phyloP scores from a whole-genome alignment of 2,329 filamentous ascomycete species.

The Aspergillus bombycis region DNA sequence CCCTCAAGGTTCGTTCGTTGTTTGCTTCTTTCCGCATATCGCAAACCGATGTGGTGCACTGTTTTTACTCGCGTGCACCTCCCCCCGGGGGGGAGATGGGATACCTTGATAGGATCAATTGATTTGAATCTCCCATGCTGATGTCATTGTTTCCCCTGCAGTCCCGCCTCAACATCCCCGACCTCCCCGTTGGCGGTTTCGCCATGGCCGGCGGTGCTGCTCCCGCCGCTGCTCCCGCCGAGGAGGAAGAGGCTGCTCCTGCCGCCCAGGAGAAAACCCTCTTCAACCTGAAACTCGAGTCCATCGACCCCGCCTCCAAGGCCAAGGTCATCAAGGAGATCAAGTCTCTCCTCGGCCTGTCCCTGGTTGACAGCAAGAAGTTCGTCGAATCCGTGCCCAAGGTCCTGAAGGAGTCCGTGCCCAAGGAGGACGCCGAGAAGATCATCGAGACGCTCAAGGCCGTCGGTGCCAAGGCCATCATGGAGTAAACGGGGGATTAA shows the following conservation, averaged over 20 bases:
- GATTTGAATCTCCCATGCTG: not conserved
- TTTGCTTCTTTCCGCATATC: not conserved
- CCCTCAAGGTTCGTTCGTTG: slow-evolving; percentile 74
- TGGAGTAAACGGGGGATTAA: slow-evolving; percentile 69
- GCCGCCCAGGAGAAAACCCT: slow-evolving; percentile 92
- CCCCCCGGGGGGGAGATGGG: not conserved
- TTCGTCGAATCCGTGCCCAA: slow-evolving; percentile 98
- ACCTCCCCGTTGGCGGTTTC: slow-evolving; percentile 93
- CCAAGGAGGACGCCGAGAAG: slow-evolving; percentile 99
- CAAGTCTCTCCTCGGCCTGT: slow-evolving; percentile 92
- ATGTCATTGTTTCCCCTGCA: slow-evolving; percentile 43
- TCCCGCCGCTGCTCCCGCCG: slow-evolving; percentile 60
- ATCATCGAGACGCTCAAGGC: slow-evolving; percentile 94
- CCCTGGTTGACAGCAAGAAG: slow-evolving; percentile 99
- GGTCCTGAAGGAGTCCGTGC: slow-evolving; percentile 97
- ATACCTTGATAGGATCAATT: not conserved
- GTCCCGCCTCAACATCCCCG: slow-evolving; percentile 95
- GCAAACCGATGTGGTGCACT: slow-evolving; percentile 1
- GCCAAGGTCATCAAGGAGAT: slow-evolving; percentile 99
- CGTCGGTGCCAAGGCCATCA: slow-evolving; percentile 81
- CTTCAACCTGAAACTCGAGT: slow-evolving; percentile 92
- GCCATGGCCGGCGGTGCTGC: slow-evolving; percentile 68
- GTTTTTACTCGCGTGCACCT: not conserved
- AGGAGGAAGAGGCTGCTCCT: slow-evolving; percentile 86
- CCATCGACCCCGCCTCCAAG: slow-evolving; percentile 85